These are phyloP conservation scores for Fusarium ambrosium DNA, from an alignment of 2,329 filamentous ascomycete species.

Conservation along the genomic window DNA sequence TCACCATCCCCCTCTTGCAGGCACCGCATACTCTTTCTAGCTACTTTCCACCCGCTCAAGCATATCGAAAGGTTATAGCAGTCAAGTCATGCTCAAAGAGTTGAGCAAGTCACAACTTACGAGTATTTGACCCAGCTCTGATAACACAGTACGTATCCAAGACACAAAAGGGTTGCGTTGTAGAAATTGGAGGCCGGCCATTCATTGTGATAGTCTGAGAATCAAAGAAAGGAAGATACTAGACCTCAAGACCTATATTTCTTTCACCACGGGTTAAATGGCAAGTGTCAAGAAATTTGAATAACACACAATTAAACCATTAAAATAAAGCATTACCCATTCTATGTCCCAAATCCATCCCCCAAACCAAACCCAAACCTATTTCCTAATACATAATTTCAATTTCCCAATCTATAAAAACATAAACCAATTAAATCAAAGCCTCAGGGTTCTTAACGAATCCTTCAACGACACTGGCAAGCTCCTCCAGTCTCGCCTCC, in stretches of 20 bases:
- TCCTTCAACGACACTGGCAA: slow-evolving; percentile 35
- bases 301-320: slow-evolving; percentile 1
- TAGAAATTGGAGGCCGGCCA: background rate
- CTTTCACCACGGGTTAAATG: too few relatives aligned
- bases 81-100: background rate
- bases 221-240: too few relatives aligned
- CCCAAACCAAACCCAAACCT: background rate
- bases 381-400: background rate
- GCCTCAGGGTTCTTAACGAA: slow-evolving; percentile 32
- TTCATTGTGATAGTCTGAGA: too few relatives aligned
- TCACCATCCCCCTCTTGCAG: background rate
- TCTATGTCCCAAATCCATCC: background rate
- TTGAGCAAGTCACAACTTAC: background rate
- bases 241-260: too few relatives aligned
- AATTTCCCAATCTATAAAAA: background rate
- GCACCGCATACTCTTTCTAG: background rate
- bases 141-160: background rate
- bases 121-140: background rate
- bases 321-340: background rate
- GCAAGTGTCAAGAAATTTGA: background rate
- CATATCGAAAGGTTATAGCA: background rate
- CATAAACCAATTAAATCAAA: slow-evolving; percentile 14
- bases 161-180: background rate
- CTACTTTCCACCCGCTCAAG: background rate
- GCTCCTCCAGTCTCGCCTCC: slow-evolving; percentile 43